Conservation (phyloP, 305 asterid genomes). For the Rubia balearica region DNA sequence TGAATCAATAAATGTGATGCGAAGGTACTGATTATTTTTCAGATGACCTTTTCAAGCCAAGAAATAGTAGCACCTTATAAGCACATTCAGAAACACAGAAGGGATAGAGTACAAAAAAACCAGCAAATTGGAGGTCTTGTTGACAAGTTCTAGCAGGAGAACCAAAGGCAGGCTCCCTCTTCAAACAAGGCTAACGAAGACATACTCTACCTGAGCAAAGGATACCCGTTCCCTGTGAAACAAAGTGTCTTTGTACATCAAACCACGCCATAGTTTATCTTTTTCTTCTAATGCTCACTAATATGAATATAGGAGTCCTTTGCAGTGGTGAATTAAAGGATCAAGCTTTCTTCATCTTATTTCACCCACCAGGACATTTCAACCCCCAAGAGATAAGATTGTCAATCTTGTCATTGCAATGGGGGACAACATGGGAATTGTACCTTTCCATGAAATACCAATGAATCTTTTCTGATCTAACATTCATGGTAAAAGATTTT, state of each 20-base stretch:
- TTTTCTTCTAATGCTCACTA: neutral
- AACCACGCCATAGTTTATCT: neutral
- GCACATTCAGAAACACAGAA: constrained; percentile 6
- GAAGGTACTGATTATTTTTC: constrained; percentile 2
- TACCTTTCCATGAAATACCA: constrained; percentile 11
- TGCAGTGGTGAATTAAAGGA: constrained; percentile 7
- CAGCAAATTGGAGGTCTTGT: constrained; percentile 5
- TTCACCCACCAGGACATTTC: constrained; percentile 11
- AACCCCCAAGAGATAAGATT: constrained; percentile 20
- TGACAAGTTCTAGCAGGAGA: constrained; percentile 4
- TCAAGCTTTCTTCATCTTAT: constrained; percentile 5
- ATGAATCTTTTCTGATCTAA: constrained; percentile 15
- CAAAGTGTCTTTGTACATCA: constrained; percentile 5
- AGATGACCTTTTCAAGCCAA: constrained; percentile 7
- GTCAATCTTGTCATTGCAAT: constrained; percentile 12
- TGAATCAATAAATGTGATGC: neutral
- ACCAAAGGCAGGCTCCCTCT: constrained; percentile 14
- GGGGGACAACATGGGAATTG: neutral
- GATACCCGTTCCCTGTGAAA: constrained; percentile 11
- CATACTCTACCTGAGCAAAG: constrained; percentile 3
- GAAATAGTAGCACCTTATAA: neutral
- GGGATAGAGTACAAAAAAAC: constrained; percentile 12
- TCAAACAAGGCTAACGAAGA: constrained; percentile 7
- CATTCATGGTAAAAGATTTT: neutral
- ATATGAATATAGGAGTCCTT: neutral